Percentiles rank a stretch among this genome's conserved stretches.
Conservation (phyloP, 805 yeast species). For the Lipomyces kockii region DNA sequence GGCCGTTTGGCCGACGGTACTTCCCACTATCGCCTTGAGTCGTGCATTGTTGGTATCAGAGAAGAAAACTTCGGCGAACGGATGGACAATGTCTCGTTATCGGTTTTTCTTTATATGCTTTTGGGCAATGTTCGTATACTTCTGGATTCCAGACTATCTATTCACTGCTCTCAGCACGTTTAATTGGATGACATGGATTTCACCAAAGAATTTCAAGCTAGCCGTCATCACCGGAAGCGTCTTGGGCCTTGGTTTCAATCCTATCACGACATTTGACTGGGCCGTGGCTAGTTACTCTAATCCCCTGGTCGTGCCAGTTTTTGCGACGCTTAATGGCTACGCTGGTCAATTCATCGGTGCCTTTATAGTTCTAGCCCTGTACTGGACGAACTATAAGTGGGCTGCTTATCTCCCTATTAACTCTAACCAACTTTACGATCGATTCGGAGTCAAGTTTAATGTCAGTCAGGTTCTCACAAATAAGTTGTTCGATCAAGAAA, state of each 20-base stretch:
- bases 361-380: conserved; percentile 49
- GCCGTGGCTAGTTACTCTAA: conserved; percentile 62
- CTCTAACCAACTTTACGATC: conserved; percentile 58
- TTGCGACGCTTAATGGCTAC: conserved; percentile 51
- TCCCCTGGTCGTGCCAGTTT: conserved; percentile 60
- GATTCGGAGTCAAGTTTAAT: conserved; percentile 55
- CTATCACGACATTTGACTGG: conserved; percentile 53
- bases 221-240: conserved; percentile 61
- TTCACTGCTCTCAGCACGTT: conserved; percentile 65
- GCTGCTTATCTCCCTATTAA: conserved; percentile 51
- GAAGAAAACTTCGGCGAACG: conserved; percentile 49
- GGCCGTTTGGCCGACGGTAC: conserved; percentile 67
- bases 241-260: conserved; percentile 56
- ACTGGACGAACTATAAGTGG: conserved; percentile 45
- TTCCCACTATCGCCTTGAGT: conserved; percentile 62
- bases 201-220: conserved; percentile 51
- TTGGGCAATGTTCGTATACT: conserved; percentile 55
- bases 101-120: conserved; percentile 55
- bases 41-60: conserved; percentile 52
- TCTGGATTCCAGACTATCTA: conserved; percentile 70
- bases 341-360: conserved; percentile 45
- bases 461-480: conserved; percentile 53
- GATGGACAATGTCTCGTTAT: conserved; percentile 63
- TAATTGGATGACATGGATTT: conserved; percentile 55
- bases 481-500: conserved; percentile 52